Conservation (phyloP, 176 grass and related monocot species). For the Microstegium vimineum region DNA sequence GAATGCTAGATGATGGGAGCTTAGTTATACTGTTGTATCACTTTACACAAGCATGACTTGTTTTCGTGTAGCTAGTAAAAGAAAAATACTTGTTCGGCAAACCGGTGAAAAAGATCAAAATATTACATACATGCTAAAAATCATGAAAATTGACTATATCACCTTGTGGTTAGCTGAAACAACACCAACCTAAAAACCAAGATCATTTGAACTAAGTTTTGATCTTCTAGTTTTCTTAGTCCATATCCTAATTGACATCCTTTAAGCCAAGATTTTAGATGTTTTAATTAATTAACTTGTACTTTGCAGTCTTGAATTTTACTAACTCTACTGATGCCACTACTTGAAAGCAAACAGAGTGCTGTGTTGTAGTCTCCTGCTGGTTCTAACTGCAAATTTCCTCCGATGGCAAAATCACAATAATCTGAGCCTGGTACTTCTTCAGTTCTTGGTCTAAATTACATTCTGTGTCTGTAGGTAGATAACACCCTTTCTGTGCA, state of each 20-base stretch:
- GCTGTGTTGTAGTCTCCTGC: background rate
- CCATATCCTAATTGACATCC: background rate
- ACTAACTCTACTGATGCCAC: background rate
- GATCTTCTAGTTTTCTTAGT: background rate
- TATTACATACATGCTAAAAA: too few relatives aligned
- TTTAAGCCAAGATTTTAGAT: background rate
- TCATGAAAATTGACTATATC: too few relatives aligned
- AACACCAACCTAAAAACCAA: background rate
- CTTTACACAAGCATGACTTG: too few relatives aligned
- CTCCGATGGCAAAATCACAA: too few relatives aligned
- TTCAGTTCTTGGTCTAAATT: background rate
- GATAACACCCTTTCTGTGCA: too few relatives aligned
- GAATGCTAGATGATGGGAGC: too few relatives aligned
- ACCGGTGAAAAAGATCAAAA: too few relatives aligned
- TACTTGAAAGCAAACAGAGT: background rate
- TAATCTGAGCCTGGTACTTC: background rate
- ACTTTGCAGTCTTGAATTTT: background rate
- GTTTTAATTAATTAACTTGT: background rate
- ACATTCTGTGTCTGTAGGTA: too few relatives aligned
- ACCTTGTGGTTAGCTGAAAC: too few relatives aligned
- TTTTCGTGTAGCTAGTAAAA: too few relatives aligned
- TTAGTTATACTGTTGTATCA: too few relatives aligned
- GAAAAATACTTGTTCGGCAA: too few relatives aligned
- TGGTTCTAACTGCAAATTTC: background rate
- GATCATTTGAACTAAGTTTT: background rate